phyloP scores from a whole-genome alignment of 2,329 filamentous ascomycete genomes.

The Colletotrichum abscissum region DNA sequence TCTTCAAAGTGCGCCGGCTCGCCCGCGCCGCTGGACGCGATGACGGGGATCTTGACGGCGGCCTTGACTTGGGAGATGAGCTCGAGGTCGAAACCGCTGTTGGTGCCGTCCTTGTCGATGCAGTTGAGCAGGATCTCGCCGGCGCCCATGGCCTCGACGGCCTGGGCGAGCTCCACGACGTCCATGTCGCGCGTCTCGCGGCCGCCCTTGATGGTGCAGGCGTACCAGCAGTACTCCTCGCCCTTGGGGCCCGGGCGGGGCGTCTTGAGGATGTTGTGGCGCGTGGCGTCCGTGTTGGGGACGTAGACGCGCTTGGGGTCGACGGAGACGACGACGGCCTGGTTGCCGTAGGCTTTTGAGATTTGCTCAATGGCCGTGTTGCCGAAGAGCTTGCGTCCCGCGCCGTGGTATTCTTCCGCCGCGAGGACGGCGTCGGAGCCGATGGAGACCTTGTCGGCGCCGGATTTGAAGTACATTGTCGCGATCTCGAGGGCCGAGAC shows the following conservation, averaged over 20 bases:
- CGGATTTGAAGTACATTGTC: slow-evolving; percentile 96
- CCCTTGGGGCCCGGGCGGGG: slow-evolving; percentile 76
- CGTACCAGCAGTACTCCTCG: slow-evolving; percentile 92
- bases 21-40: slow-evolving; percentile 93
- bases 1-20: slow-evolving; percentile 89
- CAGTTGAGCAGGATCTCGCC: slow-evolving; percentile 97
- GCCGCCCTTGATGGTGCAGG: slow-evolving; percentile 95
- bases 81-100: slow-evolving; percentile 94
- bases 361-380: slow-evolving; percentile 96
- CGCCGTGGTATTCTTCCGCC: slow-evolving; percentile 88
- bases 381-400: slow-evolving; percentile 76
- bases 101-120: slow-evolving; percentile 96
- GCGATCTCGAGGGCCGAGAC: slow-evolving; percentile 94
- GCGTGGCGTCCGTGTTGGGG: slow-evolving; percentile 74
- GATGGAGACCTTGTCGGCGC: slow-evolving; percentile 97
- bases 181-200: slow-evolving; percentile 95
- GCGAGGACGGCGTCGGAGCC: slow-evolving; percentile 94
- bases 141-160: slow-evolving; percentile 94
- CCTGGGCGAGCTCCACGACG: slow-evolving; percentile 86
- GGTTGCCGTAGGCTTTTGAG: slow-evolving; percentile 91
- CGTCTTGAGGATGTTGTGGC: slow-evolving; percentile 80
- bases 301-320: slow-evolving; percentile 95
- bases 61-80: slow-evolving; percentile 88
- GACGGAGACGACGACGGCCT: slow-evolving; percentile 95
- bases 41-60: slow-evolving; percentile 91